Percentiles rank a stretch among this genome's conserved stretches.
Conservation (phyloP, 306 rosid genomes). For the Datisca glomerata region DNA sequence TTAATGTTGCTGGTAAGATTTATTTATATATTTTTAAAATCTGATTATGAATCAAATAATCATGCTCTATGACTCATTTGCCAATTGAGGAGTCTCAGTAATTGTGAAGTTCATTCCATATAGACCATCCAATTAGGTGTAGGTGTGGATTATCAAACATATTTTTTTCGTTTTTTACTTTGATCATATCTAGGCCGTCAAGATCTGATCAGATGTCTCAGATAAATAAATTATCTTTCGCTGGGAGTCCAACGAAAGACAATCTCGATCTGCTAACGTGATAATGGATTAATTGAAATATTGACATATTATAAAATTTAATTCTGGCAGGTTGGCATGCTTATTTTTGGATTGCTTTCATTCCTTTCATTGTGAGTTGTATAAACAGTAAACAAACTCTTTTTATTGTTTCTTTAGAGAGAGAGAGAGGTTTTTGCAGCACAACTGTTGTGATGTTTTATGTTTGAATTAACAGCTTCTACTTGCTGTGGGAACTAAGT, state of each 20-base stretch:
- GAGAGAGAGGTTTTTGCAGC: too few species aligned
- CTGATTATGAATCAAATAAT: not conserved
- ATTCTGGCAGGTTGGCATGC: slow-evolving; percentile 19
- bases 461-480: slow-evolving; percentile 14
- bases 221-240: not conserved
- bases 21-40: not conserved
- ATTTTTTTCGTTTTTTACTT: too few species aligned
- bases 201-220: not conserved
- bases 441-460: too few species aligned
- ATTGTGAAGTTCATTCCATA: too few species aligned
- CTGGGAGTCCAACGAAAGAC: too few species aligned
- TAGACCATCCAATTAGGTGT: too few species aligned
- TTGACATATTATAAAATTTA: not conserved
- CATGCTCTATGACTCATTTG: too few species aligned
- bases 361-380: slow-evolving; percentile 19
- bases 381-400: not conserved
- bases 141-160: too few species aligned
- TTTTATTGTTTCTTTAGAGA: not conserved
- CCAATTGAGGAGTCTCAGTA: too few species aligned
- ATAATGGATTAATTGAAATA: too few species aligned
- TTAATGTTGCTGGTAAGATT: slow-evolving; percentile 21
- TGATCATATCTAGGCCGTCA: not conserved
- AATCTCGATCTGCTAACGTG: too few species aligned
- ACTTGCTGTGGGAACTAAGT: slow-evolving; percentile 23
- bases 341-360: slow-evolving; percentile 26